Evolutionary conservation across 2,329 filamentous ascomycete species (phyloP), one percentile per base, ranked within the genome.

Genomic region (Clonostachys byssicola): DNA sequence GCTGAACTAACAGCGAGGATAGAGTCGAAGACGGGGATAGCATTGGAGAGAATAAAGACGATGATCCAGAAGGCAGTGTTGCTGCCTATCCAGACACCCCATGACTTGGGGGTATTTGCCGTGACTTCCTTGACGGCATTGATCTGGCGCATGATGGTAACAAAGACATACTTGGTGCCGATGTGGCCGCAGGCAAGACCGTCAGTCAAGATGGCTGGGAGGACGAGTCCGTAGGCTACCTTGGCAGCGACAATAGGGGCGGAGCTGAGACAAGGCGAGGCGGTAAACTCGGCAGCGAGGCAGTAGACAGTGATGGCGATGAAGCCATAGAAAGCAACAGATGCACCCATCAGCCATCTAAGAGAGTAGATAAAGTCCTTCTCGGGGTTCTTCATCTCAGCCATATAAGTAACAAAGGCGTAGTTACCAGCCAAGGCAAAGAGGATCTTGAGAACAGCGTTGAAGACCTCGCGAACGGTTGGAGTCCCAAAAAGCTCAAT

Each of bases 391-490:
- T 54, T 54, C 62, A 65, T 64, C 48, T 65, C 62, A 3, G 60
- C 59, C 55, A 65, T 62, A 35, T 62, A 64, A 47, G 58, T 62
- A 34, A 71, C 62, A 40, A 64, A 65, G 47, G 59, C 63, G 46
- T 64, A 62, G 52, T 67, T 66, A n/a, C 64, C 65, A 6, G 65
- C 64, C 51, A 64, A 67, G 13, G 33, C 64, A 60, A 48, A 63
- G 66, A 52, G 54, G 39, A 67, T 57, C 52, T 64, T 63, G 48
- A 66, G 59, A 45, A 60, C 64, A 1, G 58, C 56, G 45, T 57
- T 61, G 49, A 65, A 52, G 9, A 60, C 62, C n/a, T 60, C 56
- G 7, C 56, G 54, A 49, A 67, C 64, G 45, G 47, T 54, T 2
- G 63, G 62, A 40, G 57, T 46, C 4, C 53, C 60, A 10, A 62